phyloP scores from a whole-genome alignment of 1,139 yeast species.

The Blastobotrys malaysiensis region DNA sequence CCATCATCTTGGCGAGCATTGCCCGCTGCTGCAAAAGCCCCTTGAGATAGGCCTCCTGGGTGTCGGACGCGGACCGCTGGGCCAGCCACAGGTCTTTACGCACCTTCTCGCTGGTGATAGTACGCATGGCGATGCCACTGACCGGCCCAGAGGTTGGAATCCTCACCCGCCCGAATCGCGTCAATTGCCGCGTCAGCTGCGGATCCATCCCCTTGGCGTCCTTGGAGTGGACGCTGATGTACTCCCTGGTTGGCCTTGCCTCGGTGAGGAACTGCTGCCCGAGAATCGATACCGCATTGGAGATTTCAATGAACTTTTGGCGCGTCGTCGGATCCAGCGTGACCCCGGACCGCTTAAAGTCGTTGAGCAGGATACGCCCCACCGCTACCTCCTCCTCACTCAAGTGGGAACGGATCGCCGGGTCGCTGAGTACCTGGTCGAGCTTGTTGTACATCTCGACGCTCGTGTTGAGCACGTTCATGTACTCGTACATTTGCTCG shows the following conservation, averaged over 20 bases:
- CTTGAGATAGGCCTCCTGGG: conserved; percentile 58
- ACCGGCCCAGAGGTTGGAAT: conserved; percentile 67
- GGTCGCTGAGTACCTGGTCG: conserved; percentile 47
- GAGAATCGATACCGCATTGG: conserved; percentile 72
- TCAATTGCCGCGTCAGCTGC: conserved; percentile 25
- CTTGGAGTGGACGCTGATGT: conserved; percentile 29
- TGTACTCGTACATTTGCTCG: conserved; percentile 83
- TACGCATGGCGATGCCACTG: conserved; percentile 60
- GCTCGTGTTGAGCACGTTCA: conserved; percentile 88
- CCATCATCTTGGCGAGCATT: conserved; percentile 67
- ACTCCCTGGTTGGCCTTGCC: conserved; percentile 36
- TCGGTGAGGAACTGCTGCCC: conserved; percentile 76
- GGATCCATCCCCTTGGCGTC: conserved; percentile 39
- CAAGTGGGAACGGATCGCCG: conserved; percentile 38
- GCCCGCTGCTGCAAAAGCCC: conserved; percentile 62
- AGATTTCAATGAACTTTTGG: conserved; percentile 65
- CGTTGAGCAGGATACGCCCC: conserved; percentile 73
- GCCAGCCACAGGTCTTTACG: conserved; percentile 72
- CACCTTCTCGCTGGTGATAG: conserved; percentile 51
- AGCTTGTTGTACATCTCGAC: conserved; percentile 63
- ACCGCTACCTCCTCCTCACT: conserved; percentile 74
- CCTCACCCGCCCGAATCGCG: conserved; percentile 33
- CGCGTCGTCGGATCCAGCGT: conserved; percentile 65
- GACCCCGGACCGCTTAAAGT: conserved; percentile 87
- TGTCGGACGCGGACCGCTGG: conserved; percentile 48